phyloP scores from a whole-genome alignment of 148 eudicot genomes.

The Agrostemma githago region DNA sequence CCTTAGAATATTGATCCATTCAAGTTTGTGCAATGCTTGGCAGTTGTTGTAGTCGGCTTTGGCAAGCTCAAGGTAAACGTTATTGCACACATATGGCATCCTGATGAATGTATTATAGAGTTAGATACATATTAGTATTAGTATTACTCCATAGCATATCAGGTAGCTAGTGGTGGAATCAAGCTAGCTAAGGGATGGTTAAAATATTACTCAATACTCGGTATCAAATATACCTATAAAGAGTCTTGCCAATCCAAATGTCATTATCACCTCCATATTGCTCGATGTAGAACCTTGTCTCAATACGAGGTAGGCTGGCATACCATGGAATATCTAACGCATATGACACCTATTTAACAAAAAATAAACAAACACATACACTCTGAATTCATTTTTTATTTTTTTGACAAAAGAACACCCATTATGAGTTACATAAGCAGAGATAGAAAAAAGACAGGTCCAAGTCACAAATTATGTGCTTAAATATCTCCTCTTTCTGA shows the following conservation, averaged over 20 bases:
- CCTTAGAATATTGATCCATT: slow-evolving; percentile 61
- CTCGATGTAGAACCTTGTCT: slow-evolving; percentile 64
- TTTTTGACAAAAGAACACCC: no score
- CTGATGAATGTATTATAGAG: slow-evolving; percentile 25
- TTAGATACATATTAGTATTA: not conserved
- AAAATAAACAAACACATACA: not conserved
- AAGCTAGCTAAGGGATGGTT: no score
- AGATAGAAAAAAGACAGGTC: no score
- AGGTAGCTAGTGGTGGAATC: not conserved
- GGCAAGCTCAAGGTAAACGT: slow-evolving; percentile 68
- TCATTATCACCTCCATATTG: slow-evolving; percentile 89
- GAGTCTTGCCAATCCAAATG: slow-evolving; percentile 86
- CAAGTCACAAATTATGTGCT: no score
- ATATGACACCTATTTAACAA: slow-evolving; percentile 52
- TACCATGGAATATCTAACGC: slow-evolving; percentile 80
- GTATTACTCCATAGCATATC: not conserved
- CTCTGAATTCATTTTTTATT: no score
- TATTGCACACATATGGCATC: slow-evolving; percentile 70
- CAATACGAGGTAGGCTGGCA: slow-evolving; percentile 67
- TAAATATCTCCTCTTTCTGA: no score
- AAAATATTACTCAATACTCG: no score
- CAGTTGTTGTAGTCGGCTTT: slow-evolving; percentile 69
- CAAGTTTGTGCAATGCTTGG: slow-evolving; percentile 59
- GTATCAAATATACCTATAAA: slow-evolving; percentile 54
- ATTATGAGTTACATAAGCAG: no score